Conservation (phyloP, 352 stramenopile genomes). For the Chrysophaeum taylorii region DNA sequence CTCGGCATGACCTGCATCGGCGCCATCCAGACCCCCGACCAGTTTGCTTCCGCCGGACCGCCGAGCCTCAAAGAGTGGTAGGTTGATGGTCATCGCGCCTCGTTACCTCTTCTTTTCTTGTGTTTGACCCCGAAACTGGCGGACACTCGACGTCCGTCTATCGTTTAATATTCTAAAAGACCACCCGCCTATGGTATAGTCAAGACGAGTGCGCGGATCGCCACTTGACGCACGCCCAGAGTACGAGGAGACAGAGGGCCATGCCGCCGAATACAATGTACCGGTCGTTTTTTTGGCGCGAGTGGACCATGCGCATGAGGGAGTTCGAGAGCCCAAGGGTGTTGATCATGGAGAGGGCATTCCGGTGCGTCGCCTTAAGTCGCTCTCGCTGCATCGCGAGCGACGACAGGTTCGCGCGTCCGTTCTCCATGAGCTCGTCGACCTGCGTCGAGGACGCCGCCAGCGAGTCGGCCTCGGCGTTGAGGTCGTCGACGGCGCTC, state of each 20-base stretch:
- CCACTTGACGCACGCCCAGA: neutral
- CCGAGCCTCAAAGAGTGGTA: neutral
- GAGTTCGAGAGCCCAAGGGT: neutral
- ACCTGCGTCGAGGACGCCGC: neutral
- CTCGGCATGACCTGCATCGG: slow-evolving; percentile 2
- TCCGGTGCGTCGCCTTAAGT: slow-evolving; percentile 9
- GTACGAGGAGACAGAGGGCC: neutral
- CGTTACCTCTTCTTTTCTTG: too few relatives aligned
- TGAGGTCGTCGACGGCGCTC: neutral
- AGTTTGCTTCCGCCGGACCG: neutral
- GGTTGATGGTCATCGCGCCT: too few relatives aligned
- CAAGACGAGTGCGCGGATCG: too few relatives aligned
- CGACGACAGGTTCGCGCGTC: neutral
- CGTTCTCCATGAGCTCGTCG: slow-evolving; percentile 15
- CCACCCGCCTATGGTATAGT: too few relatives aligned
- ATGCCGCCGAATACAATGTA: neutral
- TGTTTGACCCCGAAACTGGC: too few relatives aligned
- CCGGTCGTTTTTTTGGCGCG: neutral
- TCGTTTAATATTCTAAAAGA: too few relatives aligned
- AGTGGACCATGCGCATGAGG: slow-evolving; percentile 1
- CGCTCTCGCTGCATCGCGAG: neutral
- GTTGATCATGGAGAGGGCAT: slow-evolving; percentile 7
- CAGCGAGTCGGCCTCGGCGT: neutral
- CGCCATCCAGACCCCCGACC: neutral
- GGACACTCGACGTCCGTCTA: too few relatives aligned